Percentiles rank a stretch among this genome's conserved stretches.
Evolutionary conservation across 352 stramenopile genomes (phyloP).

Genomic region (Pythium phragmitis): DNA sequence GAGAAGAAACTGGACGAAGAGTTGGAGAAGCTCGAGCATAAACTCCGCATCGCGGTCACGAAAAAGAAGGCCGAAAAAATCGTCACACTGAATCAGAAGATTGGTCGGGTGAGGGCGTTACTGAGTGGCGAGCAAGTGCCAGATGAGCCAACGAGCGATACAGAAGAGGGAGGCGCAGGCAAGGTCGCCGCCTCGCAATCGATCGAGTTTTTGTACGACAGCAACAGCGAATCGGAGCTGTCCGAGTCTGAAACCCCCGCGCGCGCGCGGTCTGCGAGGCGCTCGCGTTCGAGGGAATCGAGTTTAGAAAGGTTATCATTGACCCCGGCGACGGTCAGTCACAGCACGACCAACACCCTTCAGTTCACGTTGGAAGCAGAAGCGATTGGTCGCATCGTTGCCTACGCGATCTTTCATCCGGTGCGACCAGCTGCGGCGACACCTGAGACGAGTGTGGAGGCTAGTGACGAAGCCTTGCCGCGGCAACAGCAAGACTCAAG

Average conservation of each 20-base stretch:
- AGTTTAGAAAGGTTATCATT: not conserved
- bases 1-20: conserved; percentile 91
- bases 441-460: conserved; percentile 2
- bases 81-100: conserved; percentile 80
- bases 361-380: conserved; percentile 85
- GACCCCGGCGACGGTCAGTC: conserved; percentile 9
- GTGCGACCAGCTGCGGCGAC: conserved; percentile 22
- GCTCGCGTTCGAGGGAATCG: conserved; percentile 13
- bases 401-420: conserved; percentile 72
- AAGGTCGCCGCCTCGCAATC: conserved; percentile 30
- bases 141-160: conserved; percentile 41
- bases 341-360: conserved; percentile 55
- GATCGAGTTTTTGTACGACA: conserved; percentile 71
- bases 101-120: conserved; percentile 73
- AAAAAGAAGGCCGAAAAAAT: conserved; percentile 92
- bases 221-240: conserved; percentile 86
- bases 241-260: conserved; percentile 64
- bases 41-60: conserved; percentile 83
- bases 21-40: conserved; percentile 89
- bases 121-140: conserved; percentile 72
- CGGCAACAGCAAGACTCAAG: conserved; percentile 5
- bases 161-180: conserved; percentile 35
- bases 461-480: conserved; percentile 12
- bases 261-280: conserved; percentile 31
- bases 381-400: conserved; percentile 77